Evolutionary conservation across 805 yeast species (phyloP), one percentile per base, ranked within the genome.

Genomic region (Myxozyma monticola): DNA sequence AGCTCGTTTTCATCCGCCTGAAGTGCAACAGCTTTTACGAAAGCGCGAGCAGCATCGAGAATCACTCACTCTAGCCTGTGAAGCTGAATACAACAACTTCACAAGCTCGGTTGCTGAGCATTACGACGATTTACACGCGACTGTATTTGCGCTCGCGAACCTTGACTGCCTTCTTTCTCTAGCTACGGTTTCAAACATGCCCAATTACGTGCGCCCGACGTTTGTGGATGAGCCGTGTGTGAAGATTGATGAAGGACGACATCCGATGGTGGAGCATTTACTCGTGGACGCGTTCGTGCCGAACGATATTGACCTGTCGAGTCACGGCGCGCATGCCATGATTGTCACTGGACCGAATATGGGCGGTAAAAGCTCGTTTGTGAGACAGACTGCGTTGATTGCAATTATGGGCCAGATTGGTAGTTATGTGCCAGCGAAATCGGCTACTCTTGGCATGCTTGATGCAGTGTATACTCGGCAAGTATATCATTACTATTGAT

Each of bases 311-410:
- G 48, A 64, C 5, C 76, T 89, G 71, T 59, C 71, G 4, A 62
- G 68, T 5, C 62, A 69, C n/a, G 65, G 70, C 2, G 73, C 78
- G 12, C 72, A 88, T 29, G 76, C 79, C 0, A 70, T 82, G 47
- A 73, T 89, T 14, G 78, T 89, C 20, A 86, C 95, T 0, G 96
- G 95, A 0, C 93, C 95, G 0, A 86, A 86, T 59, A 57, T 57
- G 61, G 95, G 95, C 8, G 95, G 95, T 3, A 87, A 87, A 64
- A 83, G 89, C 5, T 81, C 88, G 0, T 82, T 81, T 60, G 87
- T 85, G 14, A 76, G 86, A 44, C 88, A 85, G 54, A 75, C 85
- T 9, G 95, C 93, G 0, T 66, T 88, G 12, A 70, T 80, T 9
- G 81, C 79, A 9, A 77, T 87, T 7, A 77, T 87, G 84, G 80